Evolutionary conservation across 768 basidiomycete genomes (phyloP).

Genomic region (Amanita rubescens): DNA sequence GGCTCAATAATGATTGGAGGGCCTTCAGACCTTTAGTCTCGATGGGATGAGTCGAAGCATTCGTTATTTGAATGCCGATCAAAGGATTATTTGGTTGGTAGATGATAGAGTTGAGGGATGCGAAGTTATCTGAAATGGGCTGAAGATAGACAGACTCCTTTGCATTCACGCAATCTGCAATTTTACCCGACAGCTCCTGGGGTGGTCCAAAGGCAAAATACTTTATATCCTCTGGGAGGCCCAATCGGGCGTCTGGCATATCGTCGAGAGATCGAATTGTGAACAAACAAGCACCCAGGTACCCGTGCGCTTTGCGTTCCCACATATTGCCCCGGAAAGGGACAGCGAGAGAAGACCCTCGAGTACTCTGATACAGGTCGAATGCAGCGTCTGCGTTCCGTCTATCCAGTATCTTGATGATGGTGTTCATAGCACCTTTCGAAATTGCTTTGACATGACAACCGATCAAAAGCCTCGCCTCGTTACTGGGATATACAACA

Average conservation of each 20-base stretch:
- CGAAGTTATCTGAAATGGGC: not conserved
- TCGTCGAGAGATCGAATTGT: conserved; percentile 1
- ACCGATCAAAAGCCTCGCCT: not conserved
- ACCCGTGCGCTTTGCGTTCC: not conserved
- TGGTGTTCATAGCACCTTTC: not conserved
- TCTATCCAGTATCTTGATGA: not conserved
- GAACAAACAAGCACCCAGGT: not conserved
- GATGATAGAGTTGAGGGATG: not conserved
- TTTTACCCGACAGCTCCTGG: not conserved
- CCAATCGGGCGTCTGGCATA: not conserved
- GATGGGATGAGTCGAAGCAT: not conserved
- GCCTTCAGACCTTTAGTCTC: not conserved
- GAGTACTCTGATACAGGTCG: not conserved
- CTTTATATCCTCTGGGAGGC: not conserved
- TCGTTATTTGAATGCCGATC: not conserved
- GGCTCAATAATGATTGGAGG: not conserved
- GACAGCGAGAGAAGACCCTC: not conserved
- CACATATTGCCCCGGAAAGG: not conserved
- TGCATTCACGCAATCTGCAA: not conserved
- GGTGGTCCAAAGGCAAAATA: not conserved
- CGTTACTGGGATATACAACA: not conserved
- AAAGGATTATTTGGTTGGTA: not conserved
- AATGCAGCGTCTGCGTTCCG: conserved; percentile 1
- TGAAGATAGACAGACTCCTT: not conserved
- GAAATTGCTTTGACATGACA: not conserved